These are phyloP conservation scores for Cladosporium phlei DNA, from an alignment of 2,329 filamentous ascomycete species.

Conservation along the genomic window DNA sequence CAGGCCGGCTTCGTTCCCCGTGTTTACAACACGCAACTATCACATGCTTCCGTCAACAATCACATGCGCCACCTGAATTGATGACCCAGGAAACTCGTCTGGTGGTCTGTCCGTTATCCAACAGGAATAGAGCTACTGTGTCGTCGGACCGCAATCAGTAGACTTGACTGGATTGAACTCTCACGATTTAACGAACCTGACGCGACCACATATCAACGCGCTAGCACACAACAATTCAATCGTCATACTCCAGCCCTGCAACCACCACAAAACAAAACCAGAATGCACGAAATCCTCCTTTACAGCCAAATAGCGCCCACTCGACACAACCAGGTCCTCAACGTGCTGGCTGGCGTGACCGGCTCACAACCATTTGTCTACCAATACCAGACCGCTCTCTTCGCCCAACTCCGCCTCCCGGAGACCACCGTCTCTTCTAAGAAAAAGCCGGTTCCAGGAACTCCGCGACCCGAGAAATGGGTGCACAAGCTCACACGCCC, in stretches of 20 bases:
- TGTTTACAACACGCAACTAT: not conserved
- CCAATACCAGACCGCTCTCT: slow-evolving; percentile 32
- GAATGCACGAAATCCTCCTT: slow-evolving; percentile 60
- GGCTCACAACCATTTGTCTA: slow-evolving; percentile 54
- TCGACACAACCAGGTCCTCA: slow-evolving; percentile 57
- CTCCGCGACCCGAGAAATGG: slow-evolving; percentile 13
- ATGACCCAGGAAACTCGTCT: no score
- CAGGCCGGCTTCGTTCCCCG: not conserved
- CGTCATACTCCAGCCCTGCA: no score
- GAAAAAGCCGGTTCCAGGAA: slow-evolving; percentile 10
- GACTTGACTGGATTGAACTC: no score
- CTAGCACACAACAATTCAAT: no score
- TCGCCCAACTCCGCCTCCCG: slow-evolving; percentile 13
- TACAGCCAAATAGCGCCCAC: slow-evolving; percentile 54
- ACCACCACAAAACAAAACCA: not conserved
- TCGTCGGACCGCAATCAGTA: no score
- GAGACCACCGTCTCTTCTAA: slow-evolving; percentile 20
- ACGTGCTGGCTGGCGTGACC: slow-evolving; percentile 57
- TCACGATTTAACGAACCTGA: no score
- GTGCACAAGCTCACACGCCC: slow-evolving; percentile 22
- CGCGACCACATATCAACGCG: no score
- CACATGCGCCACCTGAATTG: no score
- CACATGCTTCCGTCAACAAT: slow-evolving; percentile 2
- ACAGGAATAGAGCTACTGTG: no score
- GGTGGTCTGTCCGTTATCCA: no score